phyloP scores from a whole-genome alignment of 1,284 basidiomycete species.

The Sphagnurus paluster region DNA sequence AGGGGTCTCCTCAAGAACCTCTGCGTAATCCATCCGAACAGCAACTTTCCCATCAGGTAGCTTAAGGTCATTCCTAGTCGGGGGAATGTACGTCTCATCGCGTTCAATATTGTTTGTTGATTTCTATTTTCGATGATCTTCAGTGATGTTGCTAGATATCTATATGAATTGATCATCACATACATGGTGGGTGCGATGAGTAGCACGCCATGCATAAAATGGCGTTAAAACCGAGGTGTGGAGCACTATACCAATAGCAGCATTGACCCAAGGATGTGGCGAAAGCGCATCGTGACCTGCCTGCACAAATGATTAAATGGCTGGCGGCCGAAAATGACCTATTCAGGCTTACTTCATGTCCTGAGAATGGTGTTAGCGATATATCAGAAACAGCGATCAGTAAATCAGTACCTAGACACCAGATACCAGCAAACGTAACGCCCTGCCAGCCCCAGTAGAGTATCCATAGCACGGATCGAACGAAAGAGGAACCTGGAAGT shows the following conservation, averaged over 20 bases:
- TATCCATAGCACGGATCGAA: slow-evolving; percentile 33
- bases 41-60: slow-evolving; percentile 38
- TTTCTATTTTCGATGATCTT: slow-evolving; percentile 29
- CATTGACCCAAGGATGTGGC: slow-evolving; percentile 25
- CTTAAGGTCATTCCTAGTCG: slow-evolving; percentile 46
- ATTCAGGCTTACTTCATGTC: slow-evolving; percentile 40
- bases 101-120: slow-evolving; percentile 44
- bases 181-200: slow-evolving; percentile 47
- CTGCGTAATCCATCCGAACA: slow-evolving; percentile 32
- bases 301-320: slow-evolving; percentile 16
- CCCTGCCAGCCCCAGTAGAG: slow-evolving; percentile 53
- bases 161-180: slow-evolving; percentile 3
- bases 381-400: too few species aligned
- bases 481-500: slow-evolving; percentile 20
- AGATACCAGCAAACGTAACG: slow-evolving; percentile 47
- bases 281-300: slow-evolving; percentile 37
- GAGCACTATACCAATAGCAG: slow-evolving; percentile 28
- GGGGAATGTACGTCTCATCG: slow-evolving; percentile 58
- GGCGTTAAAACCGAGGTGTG: slow-evolving; percentile 38
- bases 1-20: slow-evolving; percentile 38
- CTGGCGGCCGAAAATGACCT: not conserved
- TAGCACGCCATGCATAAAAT: slow-evolving; percentile 44
- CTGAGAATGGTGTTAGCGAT: slow-evolving; percentile 29
- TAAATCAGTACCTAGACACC: slow-evolving; percentile 45
- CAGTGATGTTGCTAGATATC: slow-evolving; percentile 1